Evolutionary conservation across 2,329 filamentous ascomycete species (phyloP).

Genomic region (Fusarium sp.): DNA sequence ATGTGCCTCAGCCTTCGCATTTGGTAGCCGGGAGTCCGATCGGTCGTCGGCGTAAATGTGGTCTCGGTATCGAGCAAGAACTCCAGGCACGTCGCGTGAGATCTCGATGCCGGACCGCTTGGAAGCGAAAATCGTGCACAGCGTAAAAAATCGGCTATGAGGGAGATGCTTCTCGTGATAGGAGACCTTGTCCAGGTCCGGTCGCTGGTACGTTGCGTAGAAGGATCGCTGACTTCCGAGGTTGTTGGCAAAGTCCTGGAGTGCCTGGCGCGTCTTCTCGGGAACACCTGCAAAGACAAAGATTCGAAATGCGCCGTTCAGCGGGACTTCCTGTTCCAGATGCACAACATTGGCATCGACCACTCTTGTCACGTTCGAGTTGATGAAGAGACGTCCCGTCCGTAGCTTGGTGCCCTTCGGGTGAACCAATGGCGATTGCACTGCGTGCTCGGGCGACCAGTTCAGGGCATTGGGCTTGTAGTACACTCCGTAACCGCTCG

Average conservation of each 20-base stretch:
- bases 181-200: conserved; percentile 71
- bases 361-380: conserved; percentile 85
- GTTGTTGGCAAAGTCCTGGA: conserved; percentile 76
- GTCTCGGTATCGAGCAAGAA: conserved; percentile 81
- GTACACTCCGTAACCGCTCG: conserved; percentile 89
- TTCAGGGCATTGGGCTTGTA: conserved; percentile 87
- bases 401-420: conserved; percentile 73
- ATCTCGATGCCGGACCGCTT: conserved; percentile 79
- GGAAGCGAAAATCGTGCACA: conserved; percentile 80
- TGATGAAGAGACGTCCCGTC: conserved; percentile 81
- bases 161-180: conserved; percentile 88
- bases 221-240: conserved; percentile 77
- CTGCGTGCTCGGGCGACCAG: conserved; percentile 80
- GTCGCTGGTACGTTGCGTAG: conserved; percentile 73
- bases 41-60: conserved; percentile 90
- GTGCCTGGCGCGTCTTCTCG: conserved; percentile 67
- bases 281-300: conserved; percentile 86
- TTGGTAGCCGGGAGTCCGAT: conserved; percentile 76
- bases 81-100: conserved; percentile 73
- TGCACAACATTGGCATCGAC: conserved; percentile 91
- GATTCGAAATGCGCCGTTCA: conserved; percentile 89
- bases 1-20: conserved; percentile 80
- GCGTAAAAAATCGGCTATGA: conserved; percentile 83
- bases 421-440: conserved; percentile 77
- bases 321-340: conserved; percentile 87